A percentile compares a stretch with the other conserved stretches of the same genome.
phyloP scores from a whole-genome alignment of 805 yeast species.

The Lachancea lanzarotensis region DNA sequence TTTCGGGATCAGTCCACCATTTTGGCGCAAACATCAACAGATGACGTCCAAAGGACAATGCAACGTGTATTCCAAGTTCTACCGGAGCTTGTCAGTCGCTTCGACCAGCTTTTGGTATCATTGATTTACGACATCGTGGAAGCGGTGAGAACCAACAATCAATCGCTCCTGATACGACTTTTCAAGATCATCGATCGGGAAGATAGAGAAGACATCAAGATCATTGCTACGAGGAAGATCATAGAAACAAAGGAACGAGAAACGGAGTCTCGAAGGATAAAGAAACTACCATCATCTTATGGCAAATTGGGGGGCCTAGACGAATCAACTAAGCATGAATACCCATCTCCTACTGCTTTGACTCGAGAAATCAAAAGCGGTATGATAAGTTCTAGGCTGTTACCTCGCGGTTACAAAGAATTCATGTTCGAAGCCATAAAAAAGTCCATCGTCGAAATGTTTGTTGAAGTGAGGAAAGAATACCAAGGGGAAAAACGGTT shows the following conservation, averaged over 20 bases:
- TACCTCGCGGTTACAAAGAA: conserved; percentile 52
- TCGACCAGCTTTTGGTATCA: conserved; percentile 57
- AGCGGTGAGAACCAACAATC: conserved; percentile 61
- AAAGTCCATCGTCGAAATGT: conserved; percentile 57
- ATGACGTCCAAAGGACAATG: conserved; percentile 66
- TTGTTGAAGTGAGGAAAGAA: conserved; percentile 52
- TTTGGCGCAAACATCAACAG: conserved; percentile 47
- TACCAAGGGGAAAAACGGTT: conserved; percentile 42
- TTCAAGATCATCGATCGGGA: conserved; percentile 78
- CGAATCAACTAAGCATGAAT: conserved; percentile 16
- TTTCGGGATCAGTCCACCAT: conserved; percentile 65
- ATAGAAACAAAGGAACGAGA: conserved; percentile 28
- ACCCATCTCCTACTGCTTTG: conserved; percentile 29
- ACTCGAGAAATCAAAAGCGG: conserved; percentile 38
- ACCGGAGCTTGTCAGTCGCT: conserved; percentile 42
- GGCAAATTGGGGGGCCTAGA: conserved; percentile 13
- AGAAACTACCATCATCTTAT: conserved; percentile 24
- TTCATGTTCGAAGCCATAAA: conserved; percentile 55
- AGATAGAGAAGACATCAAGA: conserved; percentile 67
- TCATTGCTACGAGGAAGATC: conserved; percentile 32
- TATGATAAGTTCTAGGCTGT: conserved; percentile 37
- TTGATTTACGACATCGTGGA: conserved; percentile 69
- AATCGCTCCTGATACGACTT: conserved; percentile 58
- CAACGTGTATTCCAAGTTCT: conserved; percentile 33
- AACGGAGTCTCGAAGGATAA: conserved; percentile 23